Conservation (phyloP, 208 protist genomes). For the Leptomonas pyrrhocoris region DNA sequence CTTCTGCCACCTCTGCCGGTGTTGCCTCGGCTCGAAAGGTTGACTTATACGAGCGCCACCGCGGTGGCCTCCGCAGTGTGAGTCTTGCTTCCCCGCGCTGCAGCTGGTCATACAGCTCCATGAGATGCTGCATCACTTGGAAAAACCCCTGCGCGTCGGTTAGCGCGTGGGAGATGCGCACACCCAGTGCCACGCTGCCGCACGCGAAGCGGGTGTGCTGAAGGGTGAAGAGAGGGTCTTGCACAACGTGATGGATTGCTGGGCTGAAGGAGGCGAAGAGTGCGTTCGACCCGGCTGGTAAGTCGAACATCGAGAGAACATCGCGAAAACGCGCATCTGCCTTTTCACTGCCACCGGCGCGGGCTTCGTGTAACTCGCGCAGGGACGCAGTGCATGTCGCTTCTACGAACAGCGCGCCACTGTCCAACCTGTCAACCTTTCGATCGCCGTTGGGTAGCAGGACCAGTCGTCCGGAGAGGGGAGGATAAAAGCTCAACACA, state of each 20-base stretch:
- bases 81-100: background rate
- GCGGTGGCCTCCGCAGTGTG: background rate
- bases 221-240: constrained; percentile 19
- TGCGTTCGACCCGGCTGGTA: constrained; percentile 32
- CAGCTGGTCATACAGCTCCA: constrained; percentile 17
- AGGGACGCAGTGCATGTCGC: constrained; percentile 16
- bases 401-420: constrained; percentile 18
- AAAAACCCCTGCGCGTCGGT: constrained; percentile 33
- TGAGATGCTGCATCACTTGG: constrained; percentile 18
- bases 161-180: constrained; percentile 35
- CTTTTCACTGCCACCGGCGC: background rate
- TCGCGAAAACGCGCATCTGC: background rate
- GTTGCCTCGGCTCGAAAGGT: constrained; percentile 2
- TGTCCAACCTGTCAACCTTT: constrained; percentile 14
- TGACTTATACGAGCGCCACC: constrained; percentile 11
- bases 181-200: constrained; percentile 28
- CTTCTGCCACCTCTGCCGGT: background rate
- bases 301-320: constrained; percentile 26
- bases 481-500: constrained; percentile 29
- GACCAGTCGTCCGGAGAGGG: constrained; percentile 19
- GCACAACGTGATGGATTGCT: constrained; percentile 1
- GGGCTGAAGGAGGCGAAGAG: constrained; percentile 30
- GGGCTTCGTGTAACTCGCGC: constrained; percentile 7
- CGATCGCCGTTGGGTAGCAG: constrained; percentile 25
- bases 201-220: constrained; percentile 44